Base-by-base conservation (phyloP, 306 rosid species). In the Sechiopsis laciniata region DNA sequence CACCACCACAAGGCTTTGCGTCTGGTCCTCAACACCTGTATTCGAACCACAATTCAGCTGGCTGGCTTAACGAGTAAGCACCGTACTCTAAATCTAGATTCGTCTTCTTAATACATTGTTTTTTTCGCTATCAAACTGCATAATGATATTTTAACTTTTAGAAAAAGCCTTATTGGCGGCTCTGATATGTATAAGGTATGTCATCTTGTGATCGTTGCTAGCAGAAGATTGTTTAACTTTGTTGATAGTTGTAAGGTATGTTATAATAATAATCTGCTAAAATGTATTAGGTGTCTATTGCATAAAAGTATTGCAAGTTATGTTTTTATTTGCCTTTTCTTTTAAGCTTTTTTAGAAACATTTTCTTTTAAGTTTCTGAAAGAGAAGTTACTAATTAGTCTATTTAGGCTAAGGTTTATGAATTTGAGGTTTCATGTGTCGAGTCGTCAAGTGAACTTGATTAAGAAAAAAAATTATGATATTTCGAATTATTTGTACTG, bases 1-100 rank as follows among this genome's bases (percentile, higher is more conserved):
- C 19, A 7, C 74, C 19, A 7, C 74, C 65, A 29, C 63, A 45
- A 60, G 85, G 83, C 67, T 88, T 80, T 63, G 84, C 86, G 55
- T 50, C 81, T 2, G 82, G 83, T 75, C 83, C 85, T 79, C 74
- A 74, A 29, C 67, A 14, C 46, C 72, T 72, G 8, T 10, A 52
- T 80, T 78, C 90, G 20, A 79, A 70, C 78, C 78, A 75, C 17
- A 71, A 80, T 80, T 81, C 91, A 9, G 81, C 88, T 1, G 91
- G 87, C n/a, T 78, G 89, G 89, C 82, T 81, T 58, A 70, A 81
- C 35, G 84, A 76, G 58, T 89, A 77, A 82, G 35, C 9, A 20
- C 54, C 2, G 4, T 48, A 13, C 14, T 21, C 73, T 21, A 13
- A 6, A 21, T 68, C 42, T 68, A 21, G 57, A 17, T 66, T 67